These are phyloP conservation scores for Metarhizium anisopliae DNA, from an alignment of 2,329 filamentous ascomycete species.

Conservation along the genomic window DNA sequence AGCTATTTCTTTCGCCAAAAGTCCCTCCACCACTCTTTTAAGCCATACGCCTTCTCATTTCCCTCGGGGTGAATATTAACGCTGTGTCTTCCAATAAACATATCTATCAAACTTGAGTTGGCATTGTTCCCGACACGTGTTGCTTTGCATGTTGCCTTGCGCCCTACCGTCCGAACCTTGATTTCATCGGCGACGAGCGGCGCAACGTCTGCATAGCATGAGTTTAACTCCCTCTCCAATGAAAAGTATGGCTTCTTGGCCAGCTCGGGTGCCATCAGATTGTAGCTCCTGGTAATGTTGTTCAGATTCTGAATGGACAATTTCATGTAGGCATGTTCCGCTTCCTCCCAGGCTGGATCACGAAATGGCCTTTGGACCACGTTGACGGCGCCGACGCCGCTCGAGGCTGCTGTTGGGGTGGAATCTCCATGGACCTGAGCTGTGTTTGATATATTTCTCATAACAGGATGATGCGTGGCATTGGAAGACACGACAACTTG, in stretches of 20 bases:
- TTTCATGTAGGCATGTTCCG: conserved; percentile 66
- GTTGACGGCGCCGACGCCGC: neutral
- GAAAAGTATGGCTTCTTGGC: conserved; percentile 90
- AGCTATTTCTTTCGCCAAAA: conserved; percentile 39
- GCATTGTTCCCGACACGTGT: conserved; percentile 17
- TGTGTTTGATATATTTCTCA: conserved; percentile 13
- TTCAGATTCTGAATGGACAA: conserved; percentile 75
- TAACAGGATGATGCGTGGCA: conserved; percentile 40
- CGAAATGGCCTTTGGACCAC: conserved; percentile 54
- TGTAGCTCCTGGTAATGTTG: conserved; percentile 74
- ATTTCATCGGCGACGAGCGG: conserved; percentile 67
- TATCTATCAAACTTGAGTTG: conserved; percentile 48
- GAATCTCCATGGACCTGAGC: conserved; percentile 21
- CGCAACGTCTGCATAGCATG: conserved; percentile 81
- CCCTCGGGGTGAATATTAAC: conserved; percentile 64
- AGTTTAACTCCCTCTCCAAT: conserved; percentile 69
- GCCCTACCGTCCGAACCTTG: conserved; percentile 50
- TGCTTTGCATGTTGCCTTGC: conserved; percentile 29
- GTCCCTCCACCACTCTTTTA: conserved; percentile 85
- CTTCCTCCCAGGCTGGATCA: conserved; percentile 64
- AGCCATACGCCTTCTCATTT: conserved; percentile 67
- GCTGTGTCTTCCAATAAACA: conserved; percentile 41
- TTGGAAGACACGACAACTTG: conserved; percentile 29
- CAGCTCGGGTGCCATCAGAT: conserved; percentile 84
- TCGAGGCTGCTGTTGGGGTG: conserved; percentile 8